Evolutionary conservation across 257 asterid species (phyloP).

Genomic region (Paraleonurus japonicus): DNA sequence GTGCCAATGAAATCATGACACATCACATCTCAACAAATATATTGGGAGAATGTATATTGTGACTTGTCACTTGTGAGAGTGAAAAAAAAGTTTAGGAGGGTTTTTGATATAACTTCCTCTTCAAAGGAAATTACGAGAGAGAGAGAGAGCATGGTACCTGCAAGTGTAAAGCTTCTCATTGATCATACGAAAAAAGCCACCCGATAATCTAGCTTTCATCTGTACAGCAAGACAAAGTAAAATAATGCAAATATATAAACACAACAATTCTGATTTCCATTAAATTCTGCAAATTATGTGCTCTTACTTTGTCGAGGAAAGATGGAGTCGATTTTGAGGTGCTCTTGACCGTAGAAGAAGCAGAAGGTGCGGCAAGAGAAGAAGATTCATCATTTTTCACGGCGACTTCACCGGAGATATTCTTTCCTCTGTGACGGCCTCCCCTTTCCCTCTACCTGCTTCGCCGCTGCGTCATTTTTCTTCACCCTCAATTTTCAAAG

Average conservation of each 20-base stretch:
- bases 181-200: constrained; percentile 91
- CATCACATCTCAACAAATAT: too few relatives aligned
- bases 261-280: not conserved
- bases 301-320: constrained; percentile 68
- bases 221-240: constrained; percentile 15
- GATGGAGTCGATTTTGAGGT: constrained; percentile 51
- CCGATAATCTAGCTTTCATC: constrained; percentile 90
- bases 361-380: constrained; percentile 23
- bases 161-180: constrained; percentile 96
- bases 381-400: constrained; percentile 23
- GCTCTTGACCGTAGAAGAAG: constrained; percentile 24
- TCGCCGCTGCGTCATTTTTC: constrained; percentile 40
- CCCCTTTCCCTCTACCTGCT: constrained; percentile 60
- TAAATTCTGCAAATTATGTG: not conserved
- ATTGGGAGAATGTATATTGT: too few relatives aligned
- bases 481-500: not conserved
- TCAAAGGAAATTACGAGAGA: not conserved
- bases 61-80: too few relatives aligned
- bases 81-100: too few relatives aligned
- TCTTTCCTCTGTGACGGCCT: constrained; percentile 29
- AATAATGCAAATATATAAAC: not conserved
- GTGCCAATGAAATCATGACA: constrained; percentile 28
- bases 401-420: constrained; percentile 13
- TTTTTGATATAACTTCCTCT: too few relatives aligned
- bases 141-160: constrained; percentile 45